Percentiles rank a stretch among this genome's conserved stretches.
Conservation (phyloP, 768 basidiomycete genomes). For the Omphalotus guepiniiformis region DNA sequence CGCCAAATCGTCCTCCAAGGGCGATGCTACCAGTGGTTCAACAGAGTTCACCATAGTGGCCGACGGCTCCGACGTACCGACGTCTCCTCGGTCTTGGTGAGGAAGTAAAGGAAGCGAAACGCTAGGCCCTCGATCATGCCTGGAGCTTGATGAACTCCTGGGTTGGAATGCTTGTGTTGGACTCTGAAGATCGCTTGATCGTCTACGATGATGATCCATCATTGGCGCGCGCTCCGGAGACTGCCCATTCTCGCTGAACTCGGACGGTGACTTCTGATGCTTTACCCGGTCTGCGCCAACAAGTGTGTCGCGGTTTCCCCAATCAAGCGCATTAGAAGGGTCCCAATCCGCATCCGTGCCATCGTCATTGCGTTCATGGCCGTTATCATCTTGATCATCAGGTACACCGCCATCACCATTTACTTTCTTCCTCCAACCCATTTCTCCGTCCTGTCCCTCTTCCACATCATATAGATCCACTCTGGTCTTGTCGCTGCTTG, state of each 20-base stretch:
- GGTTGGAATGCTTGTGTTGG: background rate
- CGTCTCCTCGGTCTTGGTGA: background rate
- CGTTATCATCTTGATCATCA: background rate
- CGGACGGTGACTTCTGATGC: background rate
- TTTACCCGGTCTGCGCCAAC: slow-evolving; percentile 14
- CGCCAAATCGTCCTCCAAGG: no score
- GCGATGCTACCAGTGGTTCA: no score
- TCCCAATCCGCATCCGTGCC: slow-evolving; percentile 20
- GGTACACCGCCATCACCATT: background rate
- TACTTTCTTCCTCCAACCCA: slow-evolving; percentile 6
- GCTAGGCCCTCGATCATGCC: background rate
- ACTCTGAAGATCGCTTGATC: background rate
- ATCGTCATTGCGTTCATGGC: slow-evolving; percentile 9
- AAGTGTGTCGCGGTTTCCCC: slow-evolving; percentile 25
- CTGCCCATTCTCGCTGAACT: background rate
- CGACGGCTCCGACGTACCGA: no score
- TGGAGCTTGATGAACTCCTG: background rate
- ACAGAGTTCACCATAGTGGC: no score
- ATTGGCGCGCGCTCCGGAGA: slow-evolving; percentile 2
- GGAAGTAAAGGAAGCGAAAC: slow-evolving; percentile 1
- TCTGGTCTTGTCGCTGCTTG: slow-evolving; percentile 26
- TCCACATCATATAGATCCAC: slow-evolving; percentile 18
- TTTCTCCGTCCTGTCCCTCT: slow-evolving; percentile 13
- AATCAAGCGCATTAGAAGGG: slow-evolving; percentile 13
- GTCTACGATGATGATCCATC: background rate